Percentiles rank a stretch among this genome's conserved stretches.
phyloP scores from a whole-genome alignment of 768 basidiomycete genomes.

The Suillus lakei region DNA sequence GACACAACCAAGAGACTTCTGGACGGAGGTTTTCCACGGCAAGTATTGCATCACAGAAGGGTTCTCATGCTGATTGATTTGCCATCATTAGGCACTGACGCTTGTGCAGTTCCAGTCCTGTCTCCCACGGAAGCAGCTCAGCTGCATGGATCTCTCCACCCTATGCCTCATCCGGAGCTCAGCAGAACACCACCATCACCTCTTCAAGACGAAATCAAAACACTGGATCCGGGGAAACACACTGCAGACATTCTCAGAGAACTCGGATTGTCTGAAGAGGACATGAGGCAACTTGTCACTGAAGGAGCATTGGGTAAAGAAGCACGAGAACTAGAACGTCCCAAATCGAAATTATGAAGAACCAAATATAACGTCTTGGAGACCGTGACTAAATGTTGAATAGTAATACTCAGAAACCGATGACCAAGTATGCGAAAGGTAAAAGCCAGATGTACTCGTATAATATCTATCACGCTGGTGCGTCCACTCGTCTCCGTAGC shows the following conservation, averaged over 20 bases:
- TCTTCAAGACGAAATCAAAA: constrained; percentile 13
- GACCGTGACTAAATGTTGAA: neutral
- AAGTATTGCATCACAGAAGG: constrained; percentile 18
- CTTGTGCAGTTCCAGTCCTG: constrained; percentile 73
- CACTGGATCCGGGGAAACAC: constrained; percentile 55
- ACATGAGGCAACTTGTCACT: constrained; percentile 43
- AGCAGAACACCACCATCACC: constrained; percentile 34
- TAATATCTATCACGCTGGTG: constrained; percentile 22
- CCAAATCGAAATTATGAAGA: constrained; percentile 31
- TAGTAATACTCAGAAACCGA: neutral
- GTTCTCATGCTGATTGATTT: constrained; percentile 1
- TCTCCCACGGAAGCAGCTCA: constrained; percentile 62
- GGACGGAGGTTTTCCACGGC: constrained; percentile 73
- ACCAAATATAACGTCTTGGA: neutral
- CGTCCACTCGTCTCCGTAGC: constrained; percentile 31
- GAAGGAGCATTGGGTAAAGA: constrained; percentile 55
- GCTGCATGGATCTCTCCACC: constrained; percentile 44
- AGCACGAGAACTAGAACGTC: constrained; percentile 22
- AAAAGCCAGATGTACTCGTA: neutral
- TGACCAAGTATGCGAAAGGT: too few relatives aligned
- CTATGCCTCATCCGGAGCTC: constrained; percentile 58
- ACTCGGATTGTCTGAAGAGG: constrained; percentile 49
- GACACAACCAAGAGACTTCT: constrained; percentile 64
- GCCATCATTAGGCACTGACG: constrained; percentile 59
- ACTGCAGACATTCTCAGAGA: constrained; percentile 57